Conservation (phyloP, 495 filamentous ascomycete species). For the Penicillium waksmanii region DNA sequence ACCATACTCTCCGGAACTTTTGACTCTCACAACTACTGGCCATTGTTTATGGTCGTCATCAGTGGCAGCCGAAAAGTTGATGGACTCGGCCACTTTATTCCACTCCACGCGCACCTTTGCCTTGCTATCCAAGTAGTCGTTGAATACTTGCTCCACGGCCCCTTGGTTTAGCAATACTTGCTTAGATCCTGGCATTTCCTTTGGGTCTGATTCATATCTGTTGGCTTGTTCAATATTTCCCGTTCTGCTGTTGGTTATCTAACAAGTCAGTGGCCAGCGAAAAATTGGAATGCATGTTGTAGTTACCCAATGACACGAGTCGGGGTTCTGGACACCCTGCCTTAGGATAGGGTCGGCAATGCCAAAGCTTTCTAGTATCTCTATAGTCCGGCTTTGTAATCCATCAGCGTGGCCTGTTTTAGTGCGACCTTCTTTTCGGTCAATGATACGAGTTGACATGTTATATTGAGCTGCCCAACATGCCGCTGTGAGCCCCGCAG, state of each 20-base stretch:
- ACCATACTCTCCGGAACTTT: not conserved
- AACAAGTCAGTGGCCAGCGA: not conserved
- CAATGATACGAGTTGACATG: constrained; percentile 56
- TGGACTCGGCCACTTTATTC: not conserved
- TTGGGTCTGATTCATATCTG: not conserved
- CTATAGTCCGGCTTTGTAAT: constrained; percentile 68
- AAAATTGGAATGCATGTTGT: not conserved
- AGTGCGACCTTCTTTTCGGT: constrained; percentile 53
- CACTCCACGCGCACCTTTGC: constrained; percentile 1
- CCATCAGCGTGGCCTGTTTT: constrained; percentile 69
- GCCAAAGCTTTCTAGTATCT: constrained; percentile 72
- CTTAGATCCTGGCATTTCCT: not conserved
- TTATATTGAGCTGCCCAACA: constrained; percentile 59
- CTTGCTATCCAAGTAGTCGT: constrained; percentile 1
- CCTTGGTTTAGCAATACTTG: constrained; percentile 9
- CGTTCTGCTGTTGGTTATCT: not conserved
- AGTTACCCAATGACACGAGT: constrained; percentile 56
- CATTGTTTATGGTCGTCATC: not conserved
- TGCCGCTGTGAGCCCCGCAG: constrained; percentile 61
- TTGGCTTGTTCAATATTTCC: constrained; percentile 4
- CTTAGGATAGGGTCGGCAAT: constrained; percentile 61
- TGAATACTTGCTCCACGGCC: constrained; percentile 8
- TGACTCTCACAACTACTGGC: not conserved
- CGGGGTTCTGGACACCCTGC: constrained; percentile 63
- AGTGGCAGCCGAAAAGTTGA: not conserved